These are phyloP conservation scores for Suhomyces guaymorum DNA, from an alignment of 1,139 yeast species.

Conservation along the genomic window DNA sequence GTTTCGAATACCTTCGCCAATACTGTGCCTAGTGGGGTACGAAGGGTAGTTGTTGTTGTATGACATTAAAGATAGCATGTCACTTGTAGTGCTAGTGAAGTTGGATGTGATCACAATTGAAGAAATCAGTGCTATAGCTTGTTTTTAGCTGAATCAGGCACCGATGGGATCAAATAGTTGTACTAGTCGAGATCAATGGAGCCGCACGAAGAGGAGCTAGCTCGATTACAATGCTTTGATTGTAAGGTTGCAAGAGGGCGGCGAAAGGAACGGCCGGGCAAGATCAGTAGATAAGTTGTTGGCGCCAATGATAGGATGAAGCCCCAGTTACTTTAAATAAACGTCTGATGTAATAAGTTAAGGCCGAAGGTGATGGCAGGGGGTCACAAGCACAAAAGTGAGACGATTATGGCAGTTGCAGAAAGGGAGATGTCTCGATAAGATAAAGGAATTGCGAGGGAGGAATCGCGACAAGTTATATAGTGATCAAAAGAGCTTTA, in stretches of 20 bases:
- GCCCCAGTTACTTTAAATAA: slow-evolving; percentile 1
- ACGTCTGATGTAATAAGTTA: too few species aligned
- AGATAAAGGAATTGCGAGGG: neutral
- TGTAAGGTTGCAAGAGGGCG: neutral
- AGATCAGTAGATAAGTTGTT: slow-evolving; percentile 3
- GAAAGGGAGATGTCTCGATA: neutral
- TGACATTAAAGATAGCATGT: slow-evolving; percentile 12
- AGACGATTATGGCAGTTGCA: too few species aligned
- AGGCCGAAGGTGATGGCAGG: too few species aligned
- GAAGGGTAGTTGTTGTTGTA: slow-evolving; percentile 3
- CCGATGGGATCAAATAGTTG: neutral
- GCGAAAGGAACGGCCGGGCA: slow-evolving; percentile 4
- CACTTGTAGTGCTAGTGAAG: slow-evolving; percentile 1
- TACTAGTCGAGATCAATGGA: neutral
- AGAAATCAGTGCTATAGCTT: slow-evolving; percentile 1
- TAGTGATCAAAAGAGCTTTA: too few species aligned
- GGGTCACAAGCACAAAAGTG: too few species aligned
- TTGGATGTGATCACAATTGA: neutral
- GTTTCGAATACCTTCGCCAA: slow-evolving; percentile 1
- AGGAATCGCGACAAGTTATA: too few species aligned
- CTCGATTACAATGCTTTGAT: neutral
- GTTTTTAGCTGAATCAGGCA: slow-evolving; percentile 1
- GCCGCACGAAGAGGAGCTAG: too few species aligned
- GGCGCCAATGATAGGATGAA: slow-evolving; percentile 3
- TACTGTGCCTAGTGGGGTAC: slow-evolving; percentile 1